These are phyloP conservation scores for Blattamonas nauphoetae DNA, from an alignment of 78 protist species.

Conservation along the genomic window DNA sequence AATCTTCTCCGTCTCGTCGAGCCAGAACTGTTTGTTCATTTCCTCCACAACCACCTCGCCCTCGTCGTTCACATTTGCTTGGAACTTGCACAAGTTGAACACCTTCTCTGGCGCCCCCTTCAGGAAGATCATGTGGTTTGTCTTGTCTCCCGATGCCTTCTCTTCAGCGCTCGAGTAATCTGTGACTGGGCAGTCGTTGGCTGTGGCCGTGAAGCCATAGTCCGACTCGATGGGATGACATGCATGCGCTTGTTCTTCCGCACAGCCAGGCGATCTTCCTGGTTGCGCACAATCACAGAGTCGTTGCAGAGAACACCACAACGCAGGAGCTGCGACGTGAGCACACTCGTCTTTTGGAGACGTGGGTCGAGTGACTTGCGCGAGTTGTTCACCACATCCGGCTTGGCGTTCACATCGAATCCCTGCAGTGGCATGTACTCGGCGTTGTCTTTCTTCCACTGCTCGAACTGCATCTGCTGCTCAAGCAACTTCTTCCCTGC, in stretches of 20 bases:
- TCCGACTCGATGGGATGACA: background rate
- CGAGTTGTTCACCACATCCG: too few relatives aligned
- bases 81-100: background rate
- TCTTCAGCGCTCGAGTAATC: background rate
- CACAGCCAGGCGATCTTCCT: background rate
- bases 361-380: too few relatives aligned
- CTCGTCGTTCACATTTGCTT: background rate
- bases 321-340: too few relatives aligned
- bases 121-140: background rate
- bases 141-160: background rate
- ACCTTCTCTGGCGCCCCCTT: conserved; percentile 15
- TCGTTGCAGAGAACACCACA: background rate
- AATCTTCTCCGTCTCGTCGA: background rate
- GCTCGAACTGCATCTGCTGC: too few relatives aligned
- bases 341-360: too few relatives aligned
- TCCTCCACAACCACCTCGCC: background rate
- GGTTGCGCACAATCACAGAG: background rate
- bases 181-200: background rate
- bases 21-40: background rate
- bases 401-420: too few relatives aligned
- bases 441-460: too few relatives aligned
- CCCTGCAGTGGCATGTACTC: too few relatives aligned
- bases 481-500: too few relatives aligned
- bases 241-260: background rate
- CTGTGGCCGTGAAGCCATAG: conserved; percentile 16